phyloP scores from a whole-genome alignment of 306 rosid genomes.

The Prunus padus region DNA sequence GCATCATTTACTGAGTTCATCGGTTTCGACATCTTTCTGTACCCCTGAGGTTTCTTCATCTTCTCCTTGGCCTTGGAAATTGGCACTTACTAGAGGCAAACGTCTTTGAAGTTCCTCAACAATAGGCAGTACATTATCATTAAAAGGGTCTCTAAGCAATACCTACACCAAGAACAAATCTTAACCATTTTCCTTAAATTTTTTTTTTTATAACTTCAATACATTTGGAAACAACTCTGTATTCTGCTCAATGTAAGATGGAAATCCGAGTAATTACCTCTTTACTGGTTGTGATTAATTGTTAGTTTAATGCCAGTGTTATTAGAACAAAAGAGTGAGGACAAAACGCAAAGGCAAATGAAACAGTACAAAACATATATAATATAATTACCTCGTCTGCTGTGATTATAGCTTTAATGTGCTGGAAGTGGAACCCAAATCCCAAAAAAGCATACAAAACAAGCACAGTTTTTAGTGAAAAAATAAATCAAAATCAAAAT shows the following conservation, averaged over 20 bases:
- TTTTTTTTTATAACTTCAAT: background rate
- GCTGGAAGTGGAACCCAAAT: slow-evolving; percentile 61
- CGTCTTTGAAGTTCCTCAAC: slow-evolving; percentile 66
- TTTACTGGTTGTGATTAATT: background rate
- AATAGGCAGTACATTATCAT: slow-evolving; percentile 60
- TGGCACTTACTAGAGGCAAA: slow-evolving; percentile 36
- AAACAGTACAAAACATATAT: background rate
- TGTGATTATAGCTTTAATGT: slow-evolving; percentile 80
- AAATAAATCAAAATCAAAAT: background rate
- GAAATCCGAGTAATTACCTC: too few species aligned
- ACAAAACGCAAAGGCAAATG: background rate
- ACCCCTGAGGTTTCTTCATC: slow-evolving; percentile 48
- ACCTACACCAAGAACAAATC: slow-evolving; percentile 40
- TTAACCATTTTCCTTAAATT: background rate
- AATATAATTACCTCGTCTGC: slow-evolving; percentile 60
- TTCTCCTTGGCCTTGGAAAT: slow-evolving; percentile 43
- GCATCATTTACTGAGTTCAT: slow-evolving; percentile 19
- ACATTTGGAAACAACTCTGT: background rate
- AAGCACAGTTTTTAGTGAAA: background rate
- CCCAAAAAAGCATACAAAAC: slow-evolving; percentile 6
- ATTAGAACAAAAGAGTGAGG: background rate
- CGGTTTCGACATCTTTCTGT: slow-evolving; percentile 46
- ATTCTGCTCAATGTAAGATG: background rate
- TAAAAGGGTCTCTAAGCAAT: slow-evolving; percentile 70
- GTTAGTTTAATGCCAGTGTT: background rate